Percentiles rank a stretch among this genome's conserved stretches.
Evolutionary conservation across 2,329 filamentous ascomycete genomes (phyloP).

Genomic region (Beauveria medogensis): DNA sequence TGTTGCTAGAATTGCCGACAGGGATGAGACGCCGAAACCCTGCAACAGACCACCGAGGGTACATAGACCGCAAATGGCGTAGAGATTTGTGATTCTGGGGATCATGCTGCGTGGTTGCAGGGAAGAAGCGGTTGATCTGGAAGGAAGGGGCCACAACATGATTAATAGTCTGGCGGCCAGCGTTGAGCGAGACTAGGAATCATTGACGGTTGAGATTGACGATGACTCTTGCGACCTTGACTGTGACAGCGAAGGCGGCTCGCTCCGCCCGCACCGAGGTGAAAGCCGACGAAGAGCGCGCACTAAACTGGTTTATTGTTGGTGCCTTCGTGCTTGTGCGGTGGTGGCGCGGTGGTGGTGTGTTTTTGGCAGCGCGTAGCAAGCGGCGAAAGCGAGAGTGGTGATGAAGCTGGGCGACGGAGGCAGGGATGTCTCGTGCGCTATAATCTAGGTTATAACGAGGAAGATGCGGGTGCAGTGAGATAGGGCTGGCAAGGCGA

Average conservation of each 20-base stretch:
- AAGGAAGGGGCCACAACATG: conserved; percentile 4
- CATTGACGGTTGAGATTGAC: not conserved
- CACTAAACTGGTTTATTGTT: not conserved
- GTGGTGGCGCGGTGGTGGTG: not conserved
- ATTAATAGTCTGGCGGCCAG: not conserved
- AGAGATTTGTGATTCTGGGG: conserved; percentile 16
- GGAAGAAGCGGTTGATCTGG: conserved; percentile 1
- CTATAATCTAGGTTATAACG: not conserved
- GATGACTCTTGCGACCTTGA: not conserved
- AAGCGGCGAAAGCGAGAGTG: not conserved
- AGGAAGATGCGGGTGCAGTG: not conserved
- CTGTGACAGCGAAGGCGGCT: not conserved
- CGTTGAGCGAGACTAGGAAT: not conserved
- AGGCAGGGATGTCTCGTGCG: too few species aligned
- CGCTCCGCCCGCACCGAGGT: conserved; percentile 1
- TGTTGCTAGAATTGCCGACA: conserved; percentile 44
- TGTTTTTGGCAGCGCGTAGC: not conserved
- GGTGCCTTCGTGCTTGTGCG: not conserved
- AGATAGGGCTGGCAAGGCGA: not conserved
- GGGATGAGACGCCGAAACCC: conserved; percentile 46
- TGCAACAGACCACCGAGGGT: conserved; percentile 30
- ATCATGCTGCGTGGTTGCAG: not conserved
- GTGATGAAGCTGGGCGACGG: not conserved
- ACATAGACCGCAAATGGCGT: conserved; percentile 17
- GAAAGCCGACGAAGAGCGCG: not conserved